Evolutionary conservation across 2,329 filamentous ascomycete genomes (phyloP).

Genomic region (Didymella lethalis): DNA sequence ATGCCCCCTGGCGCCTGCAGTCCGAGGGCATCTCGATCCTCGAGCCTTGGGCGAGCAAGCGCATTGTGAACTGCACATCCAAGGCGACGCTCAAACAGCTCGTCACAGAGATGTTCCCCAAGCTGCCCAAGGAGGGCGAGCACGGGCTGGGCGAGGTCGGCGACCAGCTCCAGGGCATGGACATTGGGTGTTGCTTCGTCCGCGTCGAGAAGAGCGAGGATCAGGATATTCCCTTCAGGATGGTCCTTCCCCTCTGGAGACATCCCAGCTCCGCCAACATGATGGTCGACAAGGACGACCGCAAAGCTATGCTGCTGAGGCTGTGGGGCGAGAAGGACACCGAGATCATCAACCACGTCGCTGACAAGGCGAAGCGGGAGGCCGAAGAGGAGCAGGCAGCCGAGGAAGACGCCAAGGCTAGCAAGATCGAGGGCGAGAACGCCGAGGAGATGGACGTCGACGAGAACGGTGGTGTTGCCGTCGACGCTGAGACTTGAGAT

Average conservation of each 20-base stretch:
- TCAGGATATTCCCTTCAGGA: constrained; percentile 73
- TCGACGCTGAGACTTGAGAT: constrained; percentile 8
- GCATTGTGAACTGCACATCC: constrained; percentile 79
- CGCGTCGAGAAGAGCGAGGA: constrained; percentile 78
- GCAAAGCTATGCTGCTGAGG: constrained; percentile 86
- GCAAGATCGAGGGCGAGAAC: constrained; percentile 29
- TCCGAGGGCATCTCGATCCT: constrained; percentile 91
- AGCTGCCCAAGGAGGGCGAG: constrained; percentile 78
- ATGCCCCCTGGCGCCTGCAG: constrained; percentile 93
- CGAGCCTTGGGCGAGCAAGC: constrained; percentile 85
- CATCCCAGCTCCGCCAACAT: constrained; percentile 91
- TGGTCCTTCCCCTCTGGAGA: constrained; percentile 94
- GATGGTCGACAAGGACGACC: constrained; percentile 98
- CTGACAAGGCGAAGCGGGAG: constrained; percentile 44
- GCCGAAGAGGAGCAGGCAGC: constrained; percentile 25
- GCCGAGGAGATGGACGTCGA: constrained; percentile 23
- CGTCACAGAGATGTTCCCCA: constrained; percentile 96
- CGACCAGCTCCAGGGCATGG: constrained; percentile 77
- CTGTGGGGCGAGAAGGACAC: constrained; percentile 90
- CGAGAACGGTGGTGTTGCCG: constrained; percentile 20
- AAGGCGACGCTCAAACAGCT: constrained; percentile 80
- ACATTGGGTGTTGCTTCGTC: constrained; percentile 90
- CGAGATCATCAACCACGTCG: constrained; percentile 63
- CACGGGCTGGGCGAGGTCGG: constrained; percentile 85
- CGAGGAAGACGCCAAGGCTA: constrained; percentile 17